Evolutionary conservation across 1,139 yeast species (phyloP).

Genomic region (Schwanniomyces etchellsii): DNA sequence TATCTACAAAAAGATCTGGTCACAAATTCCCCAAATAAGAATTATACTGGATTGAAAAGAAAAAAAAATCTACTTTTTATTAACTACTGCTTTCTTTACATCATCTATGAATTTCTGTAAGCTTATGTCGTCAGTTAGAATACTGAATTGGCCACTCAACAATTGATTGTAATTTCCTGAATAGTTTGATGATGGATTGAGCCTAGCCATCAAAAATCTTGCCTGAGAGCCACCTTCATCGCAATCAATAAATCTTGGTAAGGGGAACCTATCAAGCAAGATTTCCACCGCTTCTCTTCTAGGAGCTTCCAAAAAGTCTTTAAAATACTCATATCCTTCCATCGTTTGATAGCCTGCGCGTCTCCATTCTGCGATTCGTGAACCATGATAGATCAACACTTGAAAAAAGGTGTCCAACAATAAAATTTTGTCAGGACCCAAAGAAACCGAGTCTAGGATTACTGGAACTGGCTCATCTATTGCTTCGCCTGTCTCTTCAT

Average conservation of each 20-base stretch:
- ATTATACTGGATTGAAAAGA: too few relatives aligned
- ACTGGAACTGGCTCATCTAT: constrained; percentile 77
- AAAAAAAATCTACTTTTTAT: neutral
- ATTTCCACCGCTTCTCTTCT: constrained; percentile 63
- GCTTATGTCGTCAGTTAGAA: constrained; percentile 67
- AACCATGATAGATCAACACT: constrained; percentile 65
- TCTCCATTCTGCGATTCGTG: constrained; percentile 66
- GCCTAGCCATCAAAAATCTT: constrained; percentile 65
- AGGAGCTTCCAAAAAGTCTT: constrained; percentile 58
- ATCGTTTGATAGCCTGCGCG: constrained; percentile 60
- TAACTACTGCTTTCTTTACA: constrained; percentile 34
- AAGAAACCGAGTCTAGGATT: constrained; percentile 86
- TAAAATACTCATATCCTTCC: constrained; percentile 59
- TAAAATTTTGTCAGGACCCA: constrained; percentile 60
- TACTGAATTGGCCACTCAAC: constrained; percentile 28
- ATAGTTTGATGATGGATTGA: constrained; percentile 68
- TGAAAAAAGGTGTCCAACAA: constrained; percentile 94
- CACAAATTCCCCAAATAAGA: too few relatives aligned
- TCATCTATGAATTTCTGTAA: constrained; percentile 65
- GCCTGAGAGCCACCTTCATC: constrained; percentile 80
- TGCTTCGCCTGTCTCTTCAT: constrained; percentile 33
- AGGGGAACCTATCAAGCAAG: constrained; percentile 63
- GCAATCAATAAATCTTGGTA: constrained; percentile 68
- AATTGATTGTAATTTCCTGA: constrained; percentile 34
- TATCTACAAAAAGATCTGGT: too few relatives aligned